A percentile compares a stretch with the other conserved stretches of the same genome.
Conservation (phyloP, 2,329 filamentous ascomycete genomes). For the Neocucurbitaria cava region DNA sequence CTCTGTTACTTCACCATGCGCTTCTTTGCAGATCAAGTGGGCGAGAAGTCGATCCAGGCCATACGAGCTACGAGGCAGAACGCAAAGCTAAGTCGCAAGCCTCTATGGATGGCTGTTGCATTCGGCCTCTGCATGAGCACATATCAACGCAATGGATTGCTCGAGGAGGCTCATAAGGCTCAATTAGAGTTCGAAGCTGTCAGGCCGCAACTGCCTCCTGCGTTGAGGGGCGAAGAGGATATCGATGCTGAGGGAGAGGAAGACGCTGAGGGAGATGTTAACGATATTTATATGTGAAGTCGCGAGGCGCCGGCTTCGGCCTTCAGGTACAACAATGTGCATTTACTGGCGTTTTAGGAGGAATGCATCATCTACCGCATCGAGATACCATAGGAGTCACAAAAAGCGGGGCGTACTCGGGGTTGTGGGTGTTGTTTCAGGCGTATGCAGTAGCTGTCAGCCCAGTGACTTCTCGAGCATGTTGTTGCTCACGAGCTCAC, state of each 20-base stretch:
- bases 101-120: conserved; percentile 41
- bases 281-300: too few species aligned
- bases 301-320: too few species aligned
- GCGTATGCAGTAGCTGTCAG: neutral
- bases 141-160: conserved; percentile 34
- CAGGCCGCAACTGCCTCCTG: conserved; percentile 28
- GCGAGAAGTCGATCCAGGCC: conserved; percentile 63
- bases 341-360: conserved; percentile 10
- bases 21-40: conserved; percentile 83
- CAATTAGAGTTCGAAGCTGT: conserved; percentile 29
- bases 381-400: conserved; percentile 4
- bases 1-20: conserved; percentile 84
- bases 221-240: conserved; percentile 26
- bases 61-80: conserved; percentile 39
- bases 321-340: neutral
- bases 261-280: conserved; percentile 5
- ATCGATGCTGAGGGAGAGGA: conserved; percentile 33
- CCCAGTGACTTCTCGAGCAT: neutral
- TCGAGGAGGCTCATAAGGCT: conserved; percentile 33
- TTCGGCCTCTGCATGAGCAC: conserved; percentile 40
- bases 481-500: neutral
- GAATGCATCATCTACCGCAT: neutral
- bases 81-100: conserved; percentile 27
- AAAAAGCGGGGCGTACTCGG: conserved; percentile 1
- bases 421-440: neutral